Evolutionary conservation across 257 asterid genomes (phyloP), one percentile per base, ranked within the genome.

Genomic region (Asclepias syriaca): DNA sequence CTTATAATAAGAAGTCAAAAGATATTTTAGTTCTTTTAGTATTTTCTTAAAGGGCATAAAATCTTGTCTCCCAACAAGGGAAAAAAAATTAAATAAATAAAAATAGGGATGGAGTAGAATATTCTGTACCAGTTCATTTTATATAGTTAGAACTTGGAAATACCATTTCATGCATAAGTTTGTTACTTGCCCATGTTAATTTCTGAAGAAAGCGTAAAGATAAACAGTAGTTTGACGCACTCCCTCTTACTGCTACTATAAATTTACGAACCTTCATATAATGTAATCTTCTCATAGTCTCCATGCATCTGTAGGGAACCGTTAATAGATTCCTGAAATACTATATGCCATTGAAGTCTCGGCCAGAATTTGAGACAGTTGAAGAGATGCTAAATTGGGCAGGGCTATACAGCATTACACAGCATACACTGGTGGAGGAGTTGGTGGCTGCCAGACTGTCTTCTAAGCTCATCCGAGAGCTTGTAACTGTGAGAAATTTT

Each of bases 301-400:
- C 14, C 69, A 27, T 49, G 14, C 1, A n/a, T 39, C 12, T 73
- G 37, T 55, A 73, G 71, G 57, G 24, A 1, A n/a, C 50, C 11
- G 63, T 74, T 39, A 56, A 55, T 65, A 54, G 53, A 8, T 70
- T 94, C 73, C 70, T 90, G 79, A 94, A 77, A 86, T 94, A 84
- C 74, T 94, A 94, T 67, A 81, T 87, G 70, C 85, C 66, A 76
- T 66, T 88, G 19, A 95, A 88, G 79, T 74, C 86, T 57, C 88
- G 99, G 57, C 98, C 99, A 0, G 85, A 85, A 80, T 95, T 95
- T 74, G 86, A 74, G 82, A 88, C 75, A 60, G 93, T 92, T 66
- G 98, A 92, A 75, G 90, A 72, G 73, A 92, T 95, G 99, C 98
- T 92, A 56, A 88, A 84, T 82, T 95, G 99, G 99, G 86, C 99